Conservation (phyloP, 1,284 basidiomycete genomes). For the Pseudozyma sp. region DNA sequence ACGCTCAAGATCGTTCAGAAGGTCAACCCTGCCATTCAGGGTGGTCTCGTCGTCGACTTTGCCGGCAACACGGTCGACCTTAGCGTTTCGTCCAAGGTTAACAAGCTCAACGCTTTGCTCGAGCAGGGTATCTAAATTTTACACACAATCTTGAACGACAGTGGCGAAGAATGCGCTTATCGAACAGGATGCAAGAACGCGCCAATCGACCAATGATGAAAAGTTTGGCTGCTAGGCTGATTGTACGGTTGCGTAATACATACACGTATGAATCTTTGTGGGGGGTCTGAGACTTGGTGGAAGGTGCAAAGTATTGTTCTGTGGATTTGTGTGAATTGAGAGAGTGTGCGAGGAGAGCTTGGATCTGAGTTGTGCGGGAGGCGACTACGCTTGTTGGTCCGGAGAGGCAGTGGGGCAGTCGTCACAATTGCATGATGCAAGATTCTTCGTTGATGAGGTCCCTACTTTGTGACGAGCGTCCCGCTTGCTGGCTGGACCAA, state of each 20-base stretch:
- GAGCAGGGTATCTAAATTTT: conserved; percentile 40
- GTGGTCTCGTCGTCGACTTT: conserved; percentile 92
- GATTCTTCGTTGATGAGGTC: too few species aligned
- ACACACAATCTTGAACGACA: neutral
- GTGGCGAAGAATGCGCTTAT: too few species aligned
- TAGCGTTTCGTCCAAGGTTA: conserved; percentile 90
- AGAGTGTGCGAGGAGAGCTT: too few species aligned
- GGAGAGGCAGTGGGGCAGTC: too few species aligned
- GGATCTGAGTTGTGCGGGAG: too few species aligned
- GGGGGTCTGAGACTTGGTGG: neutral
- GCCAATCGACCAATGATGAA: neutral
- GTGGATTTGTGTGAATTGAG: too few species aligned
- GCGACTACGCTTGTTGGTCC: too few species aligned
- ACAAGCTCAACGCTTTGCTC: conserved; percentile 90
- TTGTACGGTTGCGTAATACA: neutral
- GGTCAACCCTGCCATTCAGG: conserved; percentile 67
- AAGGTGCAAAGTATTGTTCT: neutral
- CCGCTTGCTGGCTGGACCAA: too few species aligned
- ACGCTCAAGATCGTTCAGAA: conserved; percentile 66
- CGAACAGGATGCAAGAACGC: neutral
- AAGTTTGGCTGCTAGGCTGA: neutral
- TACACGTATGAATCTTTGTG: neutral
- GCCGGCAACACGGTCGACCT: conserved; percentile 98
- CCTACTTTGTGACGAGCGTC: too few species aligned
- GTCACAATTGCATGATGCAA: too few species aligned